Conservation (phyloP, 192 early-diverging fungal species). For the Coemansia sp. region DNA sequence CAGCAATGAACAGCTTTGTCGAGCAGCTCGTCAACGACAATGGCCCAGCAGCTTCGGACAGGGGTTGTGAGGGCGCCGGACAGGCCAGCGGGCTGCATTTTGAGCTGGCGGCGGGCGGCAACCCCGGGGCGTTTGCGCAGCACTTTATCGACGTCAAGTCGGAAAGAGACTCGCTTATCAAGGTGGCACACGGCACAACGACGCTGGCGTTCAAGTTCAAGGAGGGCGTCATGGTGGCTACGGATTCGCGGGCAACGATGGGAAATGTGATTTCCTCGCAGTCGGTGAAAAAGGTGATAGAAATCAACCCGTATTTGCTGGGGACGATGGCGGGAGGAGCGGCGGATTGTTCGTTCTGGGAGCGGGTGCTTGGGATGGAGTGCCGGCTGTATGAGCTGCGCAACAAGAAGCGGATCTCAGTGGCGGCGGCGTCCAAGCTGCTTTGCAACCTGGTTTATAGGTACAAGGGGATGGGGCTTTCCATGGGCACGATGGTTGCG, state of each 20-base stretch:
- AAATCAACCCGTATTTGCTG: slow-evolving; percentile 97
- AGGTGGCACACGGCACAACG: slow-evolving; percentile 95
- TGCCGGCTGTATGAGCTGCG: slow-evolving; percentile 93
- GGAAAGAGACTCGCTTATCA: slow-evolving; percentile 75
- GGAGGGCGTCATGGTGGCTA: slow-evolving; percentile 88
- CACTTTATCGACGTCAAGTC: slow-evolving; percentile 72
- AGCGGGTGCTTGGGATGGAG: slow-evolving; percentile 91
- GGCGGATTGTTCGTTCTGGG: slow-evolving; percentile 98
- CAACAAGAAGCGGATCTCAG: slow-evolving; percentile 98
- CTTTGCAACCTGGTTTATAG: slow-evolving; percentile 94
- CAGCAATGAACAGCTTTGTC: slow-evolving; percentile 42
- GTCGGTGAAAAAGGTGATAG: slow-evolving; percentile 97
- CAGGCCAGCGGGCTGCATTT: slow-evolving; percentile 16
- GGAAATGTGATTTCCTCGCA: slow-evolving; percentile 83
- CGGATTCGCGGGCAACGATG: slow-evolving; percentile 93
- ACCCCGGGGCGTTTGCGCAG: slow-evolving; percentile 87
- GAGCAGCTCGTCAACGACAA: slow-evolving; percentile 16
- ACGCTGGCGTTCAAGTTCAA: slow-evolving; percentile 98
- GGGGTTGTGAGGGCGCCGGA: neutral
- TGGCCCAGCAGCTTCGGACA: neutral
- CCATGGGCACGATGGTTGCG: slow-evolving; percentile 99
- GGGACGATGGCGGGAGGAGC: slow-evolving; percentile 99
- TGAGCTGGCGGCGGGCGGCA: slow-evolving; percentile 29
- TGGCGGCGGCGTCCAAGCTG: slow-evolving; percentile 96
- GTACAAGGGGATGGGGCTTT: slow-evolving; percentile 98